Base-by-base conservation (phyloP, 352 stramenopile genomes). In the Pythium aristosporum region DNA sequence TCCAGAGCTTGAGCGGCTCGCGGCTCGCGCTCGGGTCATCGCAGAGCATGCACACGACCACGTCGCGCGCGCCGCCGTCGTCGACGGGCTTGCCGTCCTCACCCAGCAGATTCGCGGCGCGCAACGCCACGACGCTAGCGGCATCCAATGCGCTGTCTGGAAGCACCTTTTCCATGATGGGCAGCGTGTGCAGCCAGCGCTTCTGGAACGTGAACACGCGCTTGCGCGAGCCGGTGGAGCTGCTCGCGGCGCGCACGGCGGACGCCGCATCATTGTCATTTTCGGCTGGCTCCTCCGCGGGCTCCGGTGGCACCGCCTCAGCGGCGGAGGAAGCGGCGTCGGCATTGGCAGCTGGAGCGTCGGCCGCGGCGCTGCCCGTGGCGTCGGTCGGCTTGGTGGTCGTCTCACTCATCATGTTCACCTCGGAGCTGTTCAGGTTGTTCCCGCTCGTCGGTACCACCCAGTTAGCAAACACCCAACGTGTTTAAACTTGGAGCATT, bases 161-260 rank as follows among this genome's bases (percentile, higher is more conserved):
- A 3, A 90, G 61, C n/a, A 75, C 72, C 30, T 82, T 85, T 71
- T 92, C 81, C 42, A 88, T 78, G 57, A 92, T 92, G 30, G 83
- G 83, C n/a, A 92, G 76, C 57, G 83, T 80, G 61, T 90, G 79
- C 46, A 90, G 65, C 83, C 83, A 92, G 20, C 83, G 73, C 68
- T 88, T 89, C 65, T 92, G 83, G 68, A 92, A 92, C 51, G 82
- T 87, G 61, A 92, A 92, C 44, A 92, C 73, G 46, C 83, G 83
- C 63, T 92, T 92, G 58, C 81, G 76, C 37, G 65, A 28, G 28
- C 52, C 20, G 46, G 5, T 34, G 37, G 30, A 44, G 6, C 20
- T 30, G 21, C 18, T 21, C 30, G 41, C 42, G 28, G 42, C 8
- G 21, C 34, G 7, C 10, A 8, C 36, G 30, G 47, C 18, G 21